Conservation (phyloP, 805 yeast species). For the Kazachstania martiniae region DNA sequence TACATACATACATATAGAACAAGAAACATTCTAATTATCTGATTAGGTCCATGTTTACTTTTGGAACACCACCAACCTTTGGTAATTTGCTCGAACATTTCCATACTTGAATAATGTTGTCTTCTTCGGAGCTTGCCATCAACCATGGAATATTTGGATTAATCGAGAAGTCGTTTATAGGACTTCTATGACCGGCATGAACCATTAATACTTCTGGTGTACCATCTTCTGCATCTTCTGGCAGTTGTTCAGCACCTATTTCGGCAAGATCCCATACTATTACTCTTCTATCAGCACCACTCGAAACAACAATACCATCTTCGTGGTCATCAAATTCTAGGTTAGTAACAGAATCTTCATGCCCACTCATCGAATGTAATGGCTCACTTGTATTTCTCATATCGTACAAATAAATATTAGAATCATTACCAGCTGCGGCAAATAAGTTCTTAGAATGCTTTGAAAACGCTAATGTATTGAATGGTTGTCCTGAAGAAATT, state of each 20-base stretch:
- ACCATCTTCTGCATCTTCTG: slow-evolving; percentile 86
- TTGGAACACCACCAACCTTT: slow-evolving; percentile 17
- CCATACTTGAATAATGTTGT: slow-evolving; percentile 38
- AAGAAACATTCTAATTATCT: too few species aligned
- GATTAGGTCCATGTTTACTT: not conserved
- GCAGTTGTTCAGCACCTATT: slow-evolving; percentile 76
- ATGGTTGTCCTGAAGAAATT: slow-evolving; percentile 29
- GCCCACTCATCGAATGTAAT: slow-evolving; percentile 72
- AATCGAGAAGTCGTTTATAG: slow-evolving; percentile 63
- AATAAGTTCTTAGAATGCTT: slow-evolving; percentile 46
- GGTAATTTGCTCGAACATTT: slow-evolving; percentile 30
- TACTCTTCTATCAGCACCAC: slow-evolving; percentile 66
- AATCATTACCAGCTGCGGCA: slow-evolving; percentile 62
- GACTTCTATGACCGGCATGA: slow-evolving; percentile 85
- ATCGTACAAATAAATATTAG: slow-evolving; percentile 58
- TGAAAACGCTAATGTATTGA: slow-evolving; percentile 59
- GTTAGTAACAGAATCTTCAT: slow-evolving; percentile 58
- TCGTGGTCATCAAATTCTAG: slow-evolving; percentile 68
- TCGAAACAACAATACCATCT: slow-evolving; percentile 70
- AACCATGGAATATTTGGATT: slow-evolving; percentile 66
- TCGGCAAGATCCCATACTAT: slow-evolving; percentile 71
- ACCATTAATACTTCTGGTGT: slow-evolving; percentile 81
- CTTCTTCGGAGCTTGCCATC: slow-evolving; percentile 44
- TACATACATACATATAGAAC: too few species aligned
- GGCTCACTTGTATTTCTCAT: slow-evolving; percentile 37